Evolutionary conservation across 805 yeast species (phyloP).

Genomic region (Brettanomyces bruxellensis): DNA sequence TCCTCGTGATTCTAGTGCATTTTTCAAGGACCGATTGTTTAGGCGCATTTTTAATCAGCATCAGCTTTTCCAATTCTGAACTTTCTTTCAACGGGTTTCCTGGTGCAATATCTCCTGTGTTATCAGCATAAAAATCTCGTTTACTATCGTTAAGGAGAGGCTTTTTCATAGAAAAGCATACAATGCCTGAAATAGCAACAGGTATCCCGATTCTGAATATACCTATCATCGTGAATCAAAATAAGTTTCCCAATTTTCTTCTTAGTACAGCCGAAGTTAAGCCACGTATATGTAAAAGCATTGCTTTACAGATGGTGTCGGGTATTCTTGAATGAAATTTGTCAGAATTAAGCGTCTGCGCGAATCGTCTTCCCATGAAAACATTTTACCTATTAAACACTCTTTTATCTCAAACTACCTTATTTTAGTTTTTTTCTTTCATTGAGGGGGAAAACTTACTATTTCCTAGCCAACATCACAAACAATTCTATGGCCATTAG

Average conservation of each 20-base stretch:
- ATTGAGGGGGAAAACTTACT: too few species aligned
- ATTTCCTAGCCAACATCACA: too few species aligned
- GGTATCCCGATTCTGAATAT: conserved; percentile 4
- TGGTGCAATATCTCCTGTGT: conserved; percentile 11
- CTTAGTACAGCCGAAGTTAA: too few species aligned
- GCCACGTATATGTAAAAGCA: too few species aligned
- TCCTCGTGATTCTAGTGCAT: background rate
- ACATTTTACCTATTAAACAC: too few species aligned
- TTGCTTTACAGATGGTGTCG: too few species aligned
- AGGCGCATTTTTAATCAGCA: conserved; percentile 4
- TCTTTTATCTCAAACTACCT: too few species aligned
- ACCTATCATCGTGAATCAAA: background rate
- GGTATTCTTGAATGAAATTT: too few species aligned
- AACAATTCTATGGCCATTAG: too few species aligned
- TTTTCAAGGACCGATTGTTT: conserved; percentile 36
- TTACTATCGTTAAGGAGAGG: conserved; percentile 15
- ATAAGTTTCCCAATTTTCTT: background rate
- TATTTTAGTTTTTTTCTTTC: too few species aligned
- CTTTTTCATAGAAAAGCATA: background rate
- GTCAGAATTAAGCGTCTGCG: too few species aligned
- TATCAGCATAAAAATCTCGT: conserved; percentile 20
- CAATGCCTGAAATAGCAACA: conserved; percentile 2
- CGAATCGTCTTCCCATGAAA: too few species aligned
- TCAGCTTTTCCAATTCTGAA: conserved; percentile 12
- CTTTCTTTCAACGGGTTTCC: conserved; percentile 14